Base-by-base conservation (phyloP, 306 rosid genomes). In the Sicyos baderoa region DNA sequence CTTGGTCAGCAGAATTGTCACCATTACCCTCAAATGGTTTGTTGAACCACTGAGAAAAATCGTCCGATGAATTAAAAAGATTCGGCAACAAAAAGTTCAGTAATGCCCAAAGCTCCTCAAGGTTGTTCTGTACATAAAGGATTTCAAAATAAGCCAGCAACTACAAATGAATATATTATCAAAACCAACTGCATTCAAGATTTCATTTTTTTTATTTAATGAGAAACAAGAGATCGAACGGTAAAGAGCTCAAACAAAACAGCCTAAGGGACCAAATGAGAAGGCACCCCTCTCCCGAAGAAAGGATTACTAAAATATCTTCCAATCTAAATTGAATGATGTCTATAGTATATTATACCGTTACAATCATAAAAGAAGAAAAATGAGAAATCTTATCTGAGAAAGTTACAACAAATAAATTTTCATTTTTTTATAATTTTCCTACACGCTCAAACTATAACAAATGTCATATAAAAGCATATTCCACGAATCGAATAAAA, bases 21-120 rank as follows among this genome's bases (percentile, higher is more conserved):
- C 92, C 97, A 73, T 84, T 76, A 78, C 97, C 83, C 91, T 88
- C 79, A 85, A 94, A 94, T 69, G 99, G 99, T 78, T 94, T 90
- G 79, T 94, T 94, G 87, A 94, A 94, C 99, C 99, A 94, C 76
- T 94, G 97, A 76, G 99, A 94, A 71, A 94, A 94, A 78, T 94
- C 99, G 68, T 85, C 97, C 0, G 99, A 90, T 45, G 99, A 94
- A 79, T 90, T 94, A 79, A 94, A 94, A 68, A 94, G 90, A 82
- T 90, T 94, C 4, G 99, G 99, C 79, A 94, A 82, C 88, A 94
- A 87, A 84, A 94, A 94, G 81, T 94, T 94, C 67, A 94, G 94
- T 12, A 94, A 84, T 16, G 99, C 99, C 99, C 99, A 90, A 47
- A 94, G 81, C 79, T 94, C 99, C 77, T 94, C 99, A 65, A 93